phyloP scores from a whole-genome alignment of 441 rosid species.

The Gossypium davidsonii region DNA sequence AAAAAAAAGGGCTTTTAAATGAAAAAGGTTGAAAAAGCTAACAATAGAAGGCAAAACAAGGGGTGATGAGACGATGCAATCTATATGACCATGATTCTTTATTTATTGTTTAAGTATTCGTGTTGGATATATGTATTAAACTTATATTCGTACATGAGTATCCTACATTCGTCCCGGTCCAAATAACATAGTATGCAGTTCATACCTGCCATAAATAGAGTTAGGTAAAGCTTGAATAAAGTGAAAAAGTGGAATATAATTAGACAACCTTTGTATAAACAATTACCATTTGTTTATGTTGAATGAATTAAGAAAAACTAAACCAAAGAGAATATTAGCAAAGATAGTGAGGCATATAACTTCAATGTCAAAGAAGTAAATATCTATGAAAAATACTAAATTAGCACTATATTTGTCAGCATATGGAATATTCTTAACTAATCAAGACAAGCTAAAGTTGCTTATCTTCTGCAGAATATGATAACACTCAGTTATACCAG shows the following conservation, averaged over 20 bases:
- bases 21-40: background rate
- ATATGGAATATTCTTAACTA: conserved; percentile 1
- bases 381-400: background rate
- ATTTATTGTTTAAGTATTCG: background rate
- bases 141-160: background rate
- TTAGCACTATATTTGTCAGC: background rate
- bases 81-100: background rate
- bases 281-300: background rate
- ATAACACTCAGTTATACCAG: background rate
- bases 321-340: background rate
- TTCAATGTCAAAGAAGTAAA: background rate
- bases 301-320: background rate
- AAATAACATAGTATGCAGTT: background rate
- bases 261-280: too few relatives aligned
- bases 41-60: background rate
- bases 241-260: background rate
- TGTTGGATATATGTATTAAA: background rate
- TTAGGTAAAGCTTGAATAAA: conserved; percentile 12
- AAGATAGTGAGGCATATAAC: background rate
- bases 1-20: background rate
- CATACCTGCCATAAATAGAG: conserved; percentile 7
- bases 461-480: conserved; percentile 9
- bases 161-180: background rate
- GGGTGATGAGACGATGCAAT: background rate
- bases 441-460: background rate